Base-by-base conservation (phyloP, 192 early-diverging fungal genomes). In the Coemansia sp. region DNA sequence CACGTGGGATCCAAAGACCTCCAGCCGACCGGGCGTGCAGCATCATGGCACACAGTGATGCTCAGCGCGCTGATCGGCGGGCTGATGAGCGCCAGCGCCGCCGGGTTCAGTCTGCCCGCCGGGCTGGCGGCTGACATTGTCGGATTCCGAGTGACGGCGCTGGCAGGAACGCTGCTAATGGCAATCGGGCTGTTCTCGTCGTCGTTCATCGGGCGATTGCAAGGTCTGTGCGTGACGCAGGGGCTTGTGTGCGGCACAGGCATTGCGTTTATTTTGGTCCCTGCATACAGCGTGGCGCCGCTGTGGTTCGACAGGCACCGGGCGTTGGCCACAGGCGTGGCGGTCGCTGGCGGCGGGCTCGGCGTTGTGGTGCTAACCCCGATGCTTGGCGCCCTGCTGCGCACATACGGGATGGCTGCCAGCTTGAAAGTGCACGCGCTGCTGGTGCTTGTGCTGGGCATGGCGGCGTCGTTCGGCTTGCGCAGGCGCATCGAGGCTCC, bases 141-240 rank as follows among this genome's bases (percentile, higher is more conserved):
- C 29, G 75, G 75, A 3, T 35, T 49, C 17, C 63, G 67, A 9
- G 23, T 46, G 2, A 62, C 70, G 19, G 67, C 66, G 8, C 1
- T 69, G 10, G 40, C 61, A 4, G 86, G 86, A 0, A 73, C 75
- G 0, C 15, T 83, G 25, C 35, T 85, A 32, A 71, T 84, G 70
- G 55, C 66, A 15, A 46, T 73, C 35, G 72, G 71, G 5, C 20
- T 87, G 11, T 23, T 86, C 5, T 71, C 73, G 9, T 81, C 84
- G 0, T 84, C 86, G 46, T 87, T 85, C 63, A 70, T 79, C n/a
- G 34, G 67, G 14, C 48, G 29, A 14, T 64, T 89, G 0, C 86
- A 85, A 86, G 77, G 83, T 11, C 70, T 89, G 25, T 85, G 85
- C 52, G 59, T 89, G 9, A 60, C 83, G 0, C 89, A 90, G 46